Percentiles rank a stretch among this genome's conserved stretches.
These are phyloP conservation scores for Lentinula detonsa DNA, from an alignment of 768 basidiomycete genomes.

Conservation along the genomic window DNA sequence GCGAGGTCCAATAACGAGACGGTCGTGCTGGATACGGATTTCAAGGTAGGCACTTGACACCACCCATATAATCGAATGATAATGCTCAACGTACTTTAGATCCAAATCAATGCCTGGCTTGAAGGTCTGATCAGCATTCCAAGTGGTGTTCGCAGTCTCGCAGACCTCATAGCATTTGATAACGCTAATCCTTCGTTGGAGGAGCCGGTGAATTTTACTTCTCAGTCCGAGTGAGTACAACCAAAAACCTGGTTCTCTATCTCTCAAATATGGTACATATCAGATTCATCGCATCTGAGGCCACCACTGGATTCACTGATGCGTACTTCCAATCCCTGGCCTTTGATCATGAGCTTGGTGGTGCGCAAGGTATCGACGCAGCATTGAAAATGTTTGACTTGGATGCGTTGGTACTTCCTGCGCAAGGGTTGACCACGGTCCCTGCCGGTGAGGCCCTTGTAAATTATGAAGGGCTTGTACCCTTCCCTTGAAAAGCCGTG, in stretches of 20 bases:
- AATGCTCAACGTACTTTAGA: constrained; percentile 21
- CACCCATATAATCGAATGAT: background rate
- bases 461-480: no score
- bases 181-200: constrained; percentile 46
- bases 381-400: constrained; percentile 37
- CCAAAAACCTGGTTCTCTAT: background rate
- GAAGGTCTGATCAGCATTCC: constrained; percentile 44
- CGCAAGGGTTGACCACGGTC: constrained; percentile 26
- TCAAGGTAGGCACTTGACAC: constrained; percentile 40
- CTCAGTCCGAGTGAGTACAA: constrained; percentile 28
- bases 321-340: constrained; percentile 38
- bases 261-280: no score
- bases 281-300: constrained; percentile 32
- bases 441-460: constrained; percentile 26
- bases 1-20: constrained; percentile 46
- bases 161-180: constrained; percentile 55
- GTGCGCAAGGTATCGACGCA: constrained; percentile 48
- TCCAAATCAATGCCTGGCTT: constrained; percentile 48
- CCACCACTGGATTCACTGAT: constrained; percentile 34
- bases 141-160: constrained; percentile 47
- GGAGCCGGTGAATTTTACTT: constrained; percentile 28
- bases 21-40: constrained; percentile 47
- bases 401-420: constrained; percentile 48
- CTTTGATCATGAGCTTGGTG: constrained; percentile 40
- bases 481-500: no score